Base-by-base conservation (phyloP, 2,329 filamentous ascomycete species). In the Cercospora janseana region DNA sequence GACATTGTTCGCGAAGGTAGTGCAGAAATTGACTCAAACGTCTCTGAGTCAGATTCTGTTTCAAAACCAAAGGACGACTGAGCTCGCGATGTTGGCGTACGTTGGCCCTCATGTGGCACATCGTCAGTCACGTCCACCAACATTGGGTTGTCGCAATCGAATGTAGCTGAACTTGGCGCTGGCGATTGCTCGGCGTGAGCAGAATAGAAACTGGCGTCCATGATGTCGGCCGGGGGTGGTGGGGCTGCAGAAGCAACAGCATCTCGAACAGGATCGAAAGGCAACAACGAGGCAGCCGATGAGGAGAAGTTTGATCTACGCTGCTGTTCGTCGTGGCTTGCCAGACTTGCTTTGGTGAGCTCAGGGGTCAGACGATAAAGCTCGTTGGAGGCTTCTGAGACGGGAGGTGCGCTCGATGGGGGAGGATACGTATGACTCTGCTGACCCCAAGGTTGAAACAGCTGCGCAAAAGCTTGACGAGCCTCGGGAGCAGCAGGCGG, bases 281-380 rank as follows among this genome's bases (percentile, higher is more conserved):
- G 51, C 27, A 56, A 38, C 35, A 35, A 45, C 12, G 51, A 52
- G 18, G 28, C 47, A 24, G 32, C 42, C 5, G 24, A 46, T 20
- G 49, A 31, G 12, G 34, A 42, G 26, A 49, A 37, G 12, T 24
- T 16, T 8, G 31, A 24, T 15, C 32, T 6, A 20, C 27, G 27
- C 37, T 55, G 55, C 34, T 58, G 56, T 5, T 57, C 58, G 13
- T 61, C 52, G 28, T 56, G 51, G 6, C 53, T 55, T 9, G 64
- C 64, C 13, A 66, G 62, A 18, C 60, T 56, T 23, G 64, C 65
- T 21, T 60, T 60, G 13, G 65, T 67, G 9, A 66, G 58, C 32
- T 65, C 51, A 4, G 66, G 66, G 8, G 66, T 68, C 10, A 66
- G 51, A 12, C 60, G 55, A 48, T 69, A 69, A 6, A 69, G 59